Evolutionary conservation across 345 rosid species (phyloP).

Genomic region (Dovyalis caffra): DNA sequence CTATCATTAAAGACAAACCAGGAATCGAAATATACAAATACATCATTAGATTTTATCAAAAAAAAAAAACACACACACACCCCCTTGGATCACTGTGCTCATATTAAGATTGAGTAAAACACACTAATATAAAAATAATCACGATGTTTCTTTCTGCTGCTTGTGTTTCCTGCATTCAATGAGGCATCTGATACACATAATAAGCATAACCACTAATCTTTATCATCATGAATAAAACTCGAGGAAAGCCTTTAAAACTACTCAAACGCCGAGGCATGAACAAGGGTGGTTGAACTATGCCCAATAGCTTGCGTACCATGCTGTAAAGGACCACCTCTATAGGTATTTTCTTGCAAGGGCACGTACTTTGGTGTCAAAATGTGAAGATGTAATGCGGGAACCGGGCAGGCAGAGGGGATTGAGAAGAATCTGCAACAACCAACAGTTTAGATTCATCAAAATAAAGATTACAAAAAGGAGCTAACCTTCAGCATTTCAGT

Average conservation of each 20-base stretch:
- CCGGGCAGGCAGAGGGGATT: slow-evolving; percentile 93
- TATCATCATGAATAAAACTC: background rate
- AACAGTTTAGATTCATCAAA: slow-evolving; percentile 2
- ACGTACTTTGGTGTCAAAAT: slow-evolving; percentile 92
- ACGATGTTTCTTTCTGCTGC: background rate
- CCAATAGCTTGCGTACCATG: background rate
- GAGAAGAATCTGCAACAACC: slow-evolving; percentile 64
- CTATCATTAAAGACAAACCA: background rate
- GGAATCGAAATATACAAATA: background rate
- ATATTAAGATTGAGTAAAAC: background rate
- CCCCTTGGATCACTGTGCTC: background rate
- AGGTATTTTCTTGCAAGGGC: slow-evolving; percentile 91
- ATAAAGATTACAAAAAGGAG: background rate
- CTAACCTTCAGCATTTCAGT: background rate
- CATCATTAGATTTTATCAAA: background rate
- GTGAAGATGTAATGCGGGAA: slow-evolving; percentile 80
- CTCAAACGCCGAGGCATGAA: background rate
- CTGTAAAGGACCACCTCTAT: slow-evolving; percentile 22
- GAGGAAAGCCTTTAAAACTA: background rate
- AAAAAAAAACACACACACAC: background rate
- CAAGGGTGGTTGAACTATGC: background rate
- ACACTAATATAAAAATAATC: background rate
- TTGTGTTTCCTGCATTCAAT: background rate
- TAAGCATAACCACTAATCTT: background rate
- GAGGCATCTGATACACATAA: background rate